These are phyloP conservation scores for Nasturtium officinale DNA, from an alignment of 345 rosid species.

Conservation along the genomic window DNA sequence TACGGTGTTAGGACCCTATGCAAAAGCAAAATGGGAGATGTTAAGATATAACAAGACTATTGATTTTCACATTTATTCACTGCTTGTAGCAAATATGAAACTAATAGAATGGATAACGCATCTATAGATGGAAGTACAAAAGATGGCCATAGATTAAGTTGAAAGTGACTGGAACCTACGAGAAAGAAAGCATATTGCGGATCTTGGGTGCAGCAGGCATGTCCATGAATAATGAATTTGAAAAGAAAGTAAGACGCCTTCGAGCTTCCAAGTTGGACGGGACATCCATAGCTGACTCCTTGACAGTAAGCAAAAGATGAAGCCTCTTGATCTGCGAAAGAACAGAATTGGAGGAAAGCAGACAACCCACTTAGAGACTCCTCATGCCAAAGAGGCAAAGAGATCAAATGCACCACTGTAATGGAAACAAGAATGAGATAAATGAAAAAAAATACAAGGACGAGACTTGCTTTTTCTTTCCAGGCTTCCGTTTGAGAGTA, in stretches of 20 bases:
- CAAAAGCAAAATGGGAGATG: no score
- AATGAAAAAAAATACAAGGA: conserved; percentile 11
- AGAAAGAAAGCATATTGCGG: conserved; percentile 64
- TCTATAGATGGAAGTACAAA: no score
- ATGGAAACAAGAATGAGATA: conserved; percentile 1
- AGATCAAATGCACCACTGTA: conserved; percentile 7
- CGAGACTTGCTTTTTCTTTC: conserved; percentile 55
- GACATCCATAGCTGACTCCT: conserved; percentile 69
- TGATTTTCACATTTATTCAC: no score
- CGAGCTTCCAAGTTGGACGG: conserved; percentile 73
- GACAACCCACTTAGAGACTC: conserved; percentile 21
- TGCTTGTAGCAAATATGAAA: no score
- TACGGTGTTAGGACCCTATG: conserved; percentile 75
- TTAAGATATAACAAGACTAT: no score
- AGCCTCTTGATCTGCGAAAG: conserved; percentile 54
- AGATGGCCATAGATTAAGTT: conserved; percentile 1
- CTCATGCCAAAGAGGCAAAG: conserved; percentile 19
- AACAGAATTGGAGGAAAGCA: conserved; percentile 18
- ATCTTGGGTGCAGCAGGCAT: conserved; percentile 71
- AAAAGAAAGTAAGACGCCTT: conserved; percentile 65
- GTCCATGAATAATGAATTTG: conserved; percentile 69
- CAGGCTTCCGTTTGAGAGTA: conserved; percentile 56
- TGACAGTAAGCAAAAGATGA: conserved; percentile 60
- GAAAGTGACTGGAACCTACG: conserved; percentile 46
- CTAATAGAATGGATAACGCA: no score